Conservation (phyloP, 192 early-diverging fungal genomes). For the Dissophora globulifera region DNA sequence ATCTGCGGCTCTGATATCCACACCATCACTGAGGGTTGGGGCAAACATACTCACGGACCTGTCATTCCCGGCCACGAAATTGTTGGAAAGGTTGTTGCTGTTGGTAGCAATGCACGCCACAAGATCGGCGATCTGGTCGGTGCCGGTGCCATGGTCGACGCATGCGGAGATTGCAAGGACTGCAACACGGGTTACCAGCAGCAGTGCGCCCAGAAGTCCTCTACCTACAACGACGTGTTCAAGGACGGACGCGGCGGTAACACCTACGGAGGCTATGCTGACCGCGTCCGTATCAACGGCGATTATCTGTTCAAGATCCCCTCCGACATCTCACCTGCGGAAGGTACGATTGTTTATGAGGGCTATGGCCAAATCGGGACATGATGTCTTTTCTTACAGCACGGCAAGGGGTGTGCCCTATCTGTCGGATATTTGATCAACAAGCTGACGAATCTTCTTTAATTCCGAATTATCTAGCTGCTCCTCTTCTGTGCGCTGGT, state of each 20-base stretch:
- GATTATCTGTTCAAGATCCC: slow-evolving; percentile 73
- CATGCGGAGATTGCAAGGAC: slow-evolving; percentile 43
- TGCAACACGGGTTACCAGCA: slow-evolving; percentile 37
- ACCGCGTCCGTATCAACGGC: slow-evolving; percentile 64
- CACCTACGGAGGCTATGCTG: slow-evolving; percentile 61
- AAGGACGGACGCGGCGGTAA: slow-evolving; percentile 60
- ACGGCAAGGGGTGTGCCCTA: too few relatives aligned
- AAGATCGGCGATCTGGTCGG: slow-evolving; percentile 63
- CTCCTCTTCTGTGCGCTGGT: slow-evolving; percentile 87
- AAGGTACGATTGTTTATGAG: slow-evolving; percentile 14
- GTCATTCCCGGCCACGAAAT: slow-evolving; percentile 67
- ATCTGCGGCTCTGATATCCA: slow-evolving; percentile 85
- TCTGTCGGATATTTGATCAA: too few relatives aligned
- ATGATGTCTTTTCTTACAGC: too few relatives aligned
- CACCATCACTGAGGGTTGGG: slow-evolving; percentile 71
- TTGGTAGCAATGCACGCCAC: slow-evolving; percentile 40
- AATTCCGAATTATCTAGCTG: slow-evolving; percentile 53
- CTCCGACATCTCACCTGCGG: slow-evolving; percentile 56
- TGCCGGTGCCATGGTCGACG: slow-evolving; percentile 39
- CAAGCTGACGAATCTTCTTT: too few relatives aligned
- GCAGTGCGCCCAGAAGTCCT: slow-evolving; percentile 46
- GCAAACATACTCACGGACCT: slow-evolving; percentile 47
- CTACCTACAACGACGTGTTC: slow-evolving; percentile 65
- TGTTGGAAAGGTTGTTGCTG: slow-evolving; percentile 56
- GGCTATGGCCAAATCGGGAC: background rate